phyloP scores from a whole-genome alignment of 805 yeast species.

The Cyberlindnera euphorbiiphila region DNA sequence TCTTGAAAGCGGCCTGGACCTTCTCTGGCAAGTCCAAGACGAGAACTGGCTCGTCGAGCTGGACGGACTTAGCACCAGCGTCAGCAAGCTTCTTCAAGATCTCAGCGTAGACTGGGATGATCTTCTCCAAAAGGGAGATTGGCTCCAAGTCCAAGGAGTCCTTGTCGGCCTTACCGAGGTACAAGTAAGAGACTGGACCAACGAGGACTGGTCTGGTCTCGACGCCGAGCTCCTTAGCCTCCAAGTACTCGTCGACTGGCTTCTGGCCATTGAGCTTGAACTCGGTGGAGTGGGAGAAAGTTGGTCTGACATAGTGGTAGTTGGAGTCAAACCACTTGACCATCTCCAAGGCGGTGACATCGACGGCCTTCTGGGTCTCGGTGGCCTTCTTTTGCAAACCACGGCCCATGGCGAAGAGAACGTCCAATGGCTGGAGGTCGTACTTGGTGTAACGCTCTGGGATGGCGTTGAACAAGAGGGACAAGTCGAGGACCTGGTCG shows the following conservation, averaged over 20 bases:
- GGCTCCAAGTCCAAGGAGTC: constrained; percentile 95
- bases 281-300: constrained; percentile 90
- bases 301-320: constrained; percentile 99
- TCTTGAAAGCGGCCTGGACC: constrained; percentile 82
- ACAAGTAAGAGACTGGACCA: constrained; percentile 95
- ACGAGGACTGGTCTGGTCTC: constrained; percentile 96
- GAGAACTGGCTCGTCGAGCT: constrained; percentile 95
- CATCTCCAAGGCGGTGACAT: constrained; percentile 98
- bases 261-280: constrained; percentile 95
- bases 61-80: constrained; percentile 95
- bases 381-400: constrained; percentile 98
- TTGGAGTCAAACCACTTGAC: constrained; percentile 99
- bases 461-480: constrained; percentile 88
- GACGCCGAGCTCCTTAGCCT: constrained; percentile 94
- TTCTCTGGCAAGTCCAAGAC: constrained; percentile 88
- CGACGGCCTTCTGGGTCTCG: constrained; percentile 82
- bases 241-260: constrained; percentile 96
- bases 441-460: constrained; percentile 96
- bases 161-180: constrained; percentile 97
- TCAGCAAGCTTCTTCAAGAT: constrained; percentile 79
- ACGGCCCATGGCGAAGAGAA: constrained; percentile 98
- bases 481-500: constrained; percentile 94
- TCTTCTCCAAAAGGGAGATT: constrained; percentile 80
- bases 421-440: constrained; percentile 84
- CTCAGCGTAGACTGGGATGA: constrained; percentile 91